Conservation (phyloP, 2,329 filamentous ascomycete genomes). For the Aspergillus candidus region DNA sequence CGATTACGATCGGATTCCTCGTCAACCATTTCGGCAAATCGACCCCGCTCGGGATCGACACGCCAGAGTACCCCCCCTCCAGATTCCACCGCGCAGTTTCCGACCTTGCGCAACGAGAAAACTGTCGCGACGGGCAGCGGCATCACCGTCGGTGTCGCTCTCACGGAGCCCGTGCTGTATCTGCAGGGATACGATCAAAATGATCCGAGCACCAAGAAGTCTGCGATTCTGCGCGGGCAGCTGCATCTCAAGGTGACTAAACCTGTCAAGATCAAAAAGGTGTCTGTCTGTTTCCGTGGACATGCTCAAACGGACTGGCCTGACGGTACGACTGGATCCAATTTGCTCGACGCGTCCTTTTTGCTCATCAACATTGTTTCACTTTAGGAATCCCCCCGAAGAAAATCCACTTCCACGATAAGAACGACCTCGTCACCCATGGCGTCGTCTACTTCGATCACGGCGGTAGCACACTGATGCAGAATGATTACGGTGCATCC, state of each 20-base stretch:
- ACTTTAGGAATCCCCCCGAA: conserved; percentile 69
- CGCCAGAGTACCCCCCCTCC: conserved; percentile 16
- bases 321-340: conserved; percentile 52
- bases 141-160: conserved; percentile 41
- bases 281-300: conserved; percentile 80
- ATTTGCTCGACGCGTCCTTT: neutral
- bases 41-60: conserved; percentile 17
- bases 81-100: conserved; percentile 26
- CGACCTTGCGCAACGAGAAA: conserved; percentile 40
- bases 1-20: conserved; percentile 26
- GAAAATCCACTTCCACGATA: conserved; percentile 77
- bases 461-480: conserved; percentile 40
- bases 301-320: conserved; percentile 91
- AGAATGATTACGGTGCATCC: conserved; percentile 58
- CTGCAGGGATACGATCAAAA: conserved; percentile 46
- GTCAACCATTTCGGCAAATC: conserved; percentile 20
- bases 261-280: conserved; percentile 84
- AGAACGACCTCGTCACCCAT: conserved; percentile 79
- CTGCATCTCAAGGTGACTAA: conserved; percentile 79
- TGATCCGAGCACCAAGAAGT: conserved; percentile 55
- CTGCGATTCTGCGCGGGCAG: conserved; percentile 78
- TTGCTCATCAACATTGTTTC: conserved; percentile 4
- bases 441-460: conserved; percentile 86
- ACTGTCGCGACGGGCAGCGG: conserved; percentile 45
- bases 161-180: conserved; percentile 45